Evolutionary conservation across 768 basidiomycete species (phyloP).

Genomic region (Lepiota venenata): DNA sequence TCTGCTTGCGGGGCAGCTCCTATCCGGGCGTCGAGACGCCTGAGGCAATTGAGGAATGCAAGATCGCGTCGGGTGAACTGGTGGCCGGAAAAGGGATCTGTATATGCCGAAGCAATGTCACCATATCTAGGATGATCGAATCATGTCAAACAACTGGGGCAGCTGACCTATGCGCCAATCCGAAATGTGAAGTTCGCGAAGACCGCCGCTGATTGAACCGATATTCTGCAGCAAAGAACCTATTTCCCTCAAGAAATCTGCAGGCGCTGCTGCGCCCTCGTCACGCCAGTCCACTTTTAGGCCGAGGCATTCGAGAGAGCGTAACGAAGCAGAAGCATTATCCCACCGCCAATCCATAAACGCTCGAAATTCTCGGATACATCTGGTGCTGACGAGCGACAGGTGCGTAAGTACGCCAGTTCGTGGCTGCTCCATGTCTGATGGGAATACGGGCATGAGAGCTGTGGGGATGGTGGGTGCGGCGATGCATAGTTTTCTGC

Average conservation of each 20-base stretch:
- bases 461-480: constrained; percentile 3
- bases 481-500: constrained; percentile 1
- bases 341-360: constrained; percentile 6
- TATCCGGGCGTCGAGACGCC: constrained; percentile 1
- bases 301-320: constrained; percentile 5
- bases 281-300: constrained; percentile 1
- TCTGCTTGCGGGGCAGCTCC: constrained; percentile 7
- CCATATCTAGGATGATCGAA: too few species aligned
- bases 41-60: neutral
- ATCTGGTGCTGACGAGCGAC: neutral
- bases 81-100: constrained; percentile 5
- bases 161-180: constrained; percentile 9
- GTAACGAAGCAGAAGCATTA: neutral
- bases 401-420: constrained; percentile 3
- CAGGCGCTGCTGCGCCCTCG: neutral
- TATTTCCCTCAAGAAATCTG: constrained; percentile 50
- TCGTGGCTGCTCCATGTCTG: neutral
- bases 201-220: neutral
- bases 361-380: constrained; percentile 7
- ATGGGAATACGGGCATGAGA: constrained; percentile 4
- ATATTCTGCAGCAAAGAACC: constrained; percentile 35
- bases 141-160: neutral
- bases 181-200: constrained; percentile 1
- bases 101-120: neutral
- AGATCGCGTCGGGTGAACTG: constrained; percentile 8